Conservation (phyloP, 768 basidiomycete genomes). For the Lentinula boryana region DNA sequence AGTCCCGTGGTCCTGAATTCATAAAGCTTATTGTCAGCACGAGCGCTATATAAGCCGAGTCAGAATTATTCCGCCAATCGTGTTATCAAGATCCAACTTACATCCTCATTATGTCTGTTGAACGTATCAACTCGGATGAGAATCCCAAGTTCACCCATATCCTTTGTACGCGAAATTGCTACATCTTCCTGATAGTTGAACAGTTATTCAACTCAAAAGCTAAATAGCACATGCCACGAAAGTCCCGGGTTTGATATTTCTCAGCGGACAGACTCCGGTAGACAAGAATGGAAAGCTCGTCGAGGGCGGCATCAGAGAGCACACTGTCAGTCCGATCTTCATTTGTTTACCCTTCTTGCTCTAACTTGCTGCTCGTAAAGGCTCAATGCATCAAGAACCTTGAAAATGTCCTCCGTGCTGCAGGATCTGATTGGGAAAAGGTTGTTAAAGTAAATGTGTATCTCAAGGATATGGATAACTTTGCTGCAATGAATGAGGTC, state of each 20-base stretch:
- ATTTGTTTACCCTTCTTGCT: neutral
- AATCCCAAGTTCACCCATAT: constrained; percentile 40
- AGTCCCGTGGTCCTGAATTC: no score
- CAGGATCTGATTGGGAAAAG: constrained; percentile 57
- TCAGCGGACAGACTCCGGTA: constrained; percentile 55
- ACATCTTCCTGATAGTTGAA: neutral
- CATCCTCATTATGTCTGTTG: constrained; percentile 34
- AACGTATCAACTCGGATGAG: constrained; percentile 49
- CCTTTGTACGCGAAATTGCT: constrained; percentile 32
- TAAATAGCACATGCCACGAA: constrained; percentile 49
- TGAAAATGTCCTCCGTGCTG: constrained; percentile 43
- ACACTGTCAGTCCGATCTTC: constrained; percentile 36
- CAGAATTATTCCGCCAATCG: no score
- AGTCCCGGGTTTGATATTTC: constrained; percentile 51
- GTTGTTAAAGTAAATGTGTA: constrained; percentile 55
- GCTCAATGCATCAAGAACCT: constrained; percentile 54
- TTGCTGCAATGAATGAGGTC: constrained; percentile 48
- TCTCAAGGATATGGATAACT: constrained; percentile 56
- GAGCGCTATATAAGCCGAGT: no score
- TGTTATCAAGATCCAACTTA: neutral
- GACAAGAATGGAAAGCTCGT: constrained; percentile 40
- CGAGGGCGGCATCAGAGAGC: constrained; percentile 50
- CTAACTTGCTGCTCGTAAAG: constrained; percentile 19
- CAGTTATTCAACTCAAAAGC: neutral
- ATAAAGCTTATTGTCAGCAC: no score